A percentile compares a stretch with the other conserved stretches of the same genome.
These are phyloP conservation scores for Saccharomycopsis malanga DNA, from an alignment of 805 yeast genomes.

Conservation along the genomic window DNA sequence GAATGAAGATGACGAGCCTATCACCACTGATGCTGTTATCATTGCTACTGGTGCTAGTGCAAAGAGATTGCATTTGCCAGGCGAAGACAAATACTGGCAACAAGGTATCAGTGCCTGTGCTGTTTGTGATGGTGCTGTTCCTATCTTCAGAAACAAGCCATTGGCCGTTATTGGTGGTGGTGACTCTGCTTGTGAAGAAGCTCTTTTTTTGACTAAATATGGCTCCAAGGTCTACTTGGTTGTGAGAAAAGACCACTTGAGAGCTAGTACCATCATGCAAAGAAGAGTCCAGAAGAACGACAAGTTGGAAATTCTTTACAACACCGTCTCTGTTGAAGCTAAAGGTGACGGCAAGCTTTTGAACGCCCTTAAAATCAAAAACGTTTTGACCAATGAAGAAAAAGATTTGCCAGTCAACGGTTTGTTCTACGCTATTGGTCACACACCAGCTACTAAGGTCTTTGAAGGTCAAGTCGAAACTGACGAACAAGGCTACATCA, in stretches of 20 bases:
- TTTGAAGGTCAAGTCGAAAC: slow-evolving; percentile 72
- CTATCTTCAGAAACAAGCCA: slow-evolving; percentile 96
- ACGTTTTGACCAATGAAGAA: slow-evolving; percentile 64
- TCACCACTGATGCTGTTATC: slow-evolving; percentile 87
- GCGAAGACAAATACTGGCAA: slow-evolving; percentile 98
- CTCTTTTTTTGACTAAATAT: slow-evolving; percentile 91
- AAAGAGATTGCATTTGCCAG: slow-evolving; percentile 86
- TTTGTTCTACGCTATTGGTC: slow-evolving; percentile 96
- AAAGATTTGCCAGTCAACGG: slow-evolving; percentile 77
- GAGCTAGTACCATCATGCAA: slow-evolving; percentile 97
- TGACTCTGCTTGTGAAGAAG: slow-evolving; percentile 99
- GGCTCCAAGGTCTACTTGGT: slow-evolving; percentile 92
- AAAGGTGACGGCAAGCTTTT: slow-evolving; percentile 90
- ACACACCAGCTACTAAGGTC: slow-evolving; percentile 86
- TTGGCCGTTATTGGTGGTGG: slow-evolving; percentile 99
- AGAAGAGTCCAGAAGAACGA: slow-evolving; percentile 79
- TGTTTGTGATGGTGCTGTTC: slow-evolving; percentile 99
- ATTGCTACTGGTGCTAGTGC: slow-evolving; percentile 99
- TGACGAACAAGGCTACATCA: slow-evolving; percentile 83
- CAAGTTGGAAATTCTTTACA: slow-evolving; percentile 84
- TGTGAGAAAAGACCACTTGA: slow-evolving; percentile 87
- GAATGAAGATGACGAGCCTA: slow-evolving; percentile 77
- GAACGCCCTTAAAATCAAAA: slow-evolving; percentile 53
- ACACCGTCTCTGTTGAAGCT: slow-evolving; percentile 81
- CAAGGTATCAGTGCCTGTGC: slow-evolving; percentile 99